A percentile compares a stretch with the other conserved stretches of the same genome.
Evolutionary conservation across 352 stramenopile genomes (phyloP).

Genomic region (Pythium oligandrum): DNA sequence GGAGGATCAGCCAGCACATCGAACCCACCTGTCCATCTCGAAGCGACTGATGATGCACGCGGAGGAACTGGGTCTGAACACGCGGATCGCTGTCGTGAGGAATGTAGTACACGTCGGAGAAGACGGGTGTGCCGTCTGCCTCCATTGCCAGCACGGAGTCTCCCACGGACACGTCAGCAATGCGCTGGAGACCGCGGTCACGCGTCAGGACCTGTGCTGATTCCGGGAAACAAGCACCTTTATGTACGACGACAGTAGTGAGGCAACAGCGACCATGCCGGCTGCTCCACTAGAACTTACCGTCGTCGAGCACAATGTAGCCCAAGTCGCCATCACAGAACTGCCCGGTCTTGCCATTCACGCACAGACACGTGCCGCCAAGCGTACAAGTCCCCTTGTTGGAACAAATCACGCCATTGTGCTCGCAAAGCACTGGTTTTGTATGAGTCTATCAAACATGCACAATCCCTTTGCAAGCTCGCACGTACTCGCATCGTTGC

Average conservation of each 20-base stretch:
- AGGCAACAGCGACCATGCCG: no score
- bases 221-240: slow-evolving; percentile 59
- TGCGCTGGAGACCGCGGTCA: slow-evolving; percentile 19
- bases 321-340: slow-evolving; percentile 49
- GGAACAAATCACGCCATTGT: slow-evolving; percentile 62
- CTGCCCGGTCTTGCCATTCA: slow-evolving; percentile 40
- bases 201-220: slow-evolving; percentile 29
- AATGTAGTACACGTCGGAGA: slow-evolving; percentile 63
- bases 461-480: neutral
- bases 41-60: slow-evolving; percentile 7
- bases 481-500: slow-evolving; percentile 56
- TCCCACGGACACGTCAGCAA: slow-evolving; percentile 33
- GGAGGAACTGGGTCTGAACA: slow-evolving; percentile 8
- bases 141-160: slow-evolving; percentile 55
- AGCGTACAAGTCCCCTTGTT: slow-evolving; percentile 56
- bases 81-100: slow-evolving; percentile 35
- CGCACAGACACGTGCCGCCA: slow-evolving; percentile 67
- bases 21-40: neutral
- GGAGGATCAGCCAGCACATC: no score
- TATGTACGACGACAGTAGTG: no score
- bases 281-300: slow-evolving; percentile 15
- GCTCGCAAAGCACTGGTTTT: slow-evolving; percentile 61
- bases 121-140: slow-evolving; percentile 22
- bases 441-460: neutral
- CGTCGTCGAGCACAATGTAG: slow-evolving; percentile 45